Percentiles rank a stretch among this genome's conserved stretches.
phyloP scores from a whole-genome alignment of 2,329 filamentous ascomycete genomes.

The Kalaharituber pfeilii region DNA sequence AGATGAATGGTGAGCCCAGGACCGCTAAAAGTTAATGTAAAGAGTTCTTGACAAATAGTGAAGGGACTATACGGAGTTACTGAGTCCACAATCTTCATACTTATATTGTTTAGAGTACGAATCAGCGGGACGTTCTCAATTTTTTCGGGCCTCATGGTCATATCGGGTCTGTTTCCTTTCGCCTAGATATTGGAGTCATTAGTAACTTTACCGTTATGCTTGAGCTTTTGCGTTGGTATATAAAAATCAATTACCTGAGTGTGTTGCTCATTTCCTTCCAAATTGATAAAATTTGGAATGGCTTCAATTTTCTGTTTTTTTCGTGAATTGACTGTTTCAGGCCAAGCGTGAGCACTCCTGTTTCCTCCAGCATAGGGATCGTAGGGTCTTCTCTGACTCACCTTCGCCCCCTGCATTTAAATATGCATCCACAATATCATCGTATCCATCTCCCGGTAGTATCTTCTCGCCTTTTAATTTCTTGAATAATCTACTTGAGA shows the following conservation, averaged over 20 bases:
- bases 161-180: conserved; percentile 67
- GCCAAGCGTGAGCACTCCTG: background rate
- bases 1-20: too few species aligned
- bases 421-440: conserved; percentile 73
- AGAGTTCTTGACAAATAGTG: background rate
- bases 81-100: conserved; percentile 81
- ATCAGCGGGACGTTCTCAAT: conserved; percentile 72
- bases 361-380: background rate
- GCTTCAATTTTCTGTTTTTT: conserved; percentile 42
- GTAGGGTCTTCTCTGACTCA: background rate
- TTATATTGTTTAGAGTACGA: conserved; percentile 71
- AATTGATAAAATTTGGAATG: conserved; percentile 76
- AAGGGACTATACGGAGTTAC: conserved; percentile 43
- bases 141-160: conserved; percentile 67
- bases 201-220: background rate
- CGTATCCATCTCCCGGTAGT: conserved; percentile 55
- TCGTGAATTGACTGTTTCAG: conserved; percentile 25
- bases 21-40: too few species aligned
- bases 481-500: conserved; percentile 76
- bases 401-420: conserved; percentile 51
- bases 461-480: conserved; percentile 81
- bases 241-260: conserved; percentile 31
- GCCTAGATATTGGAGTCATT: conserved; percentile 32
- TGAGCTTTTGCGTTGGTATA: background rate
- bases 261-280: conserved; percentile 90